Evolutionary conservation across 169 alveolate species (phyloP).

Genomic region (Babesia bigemina): DNA sequence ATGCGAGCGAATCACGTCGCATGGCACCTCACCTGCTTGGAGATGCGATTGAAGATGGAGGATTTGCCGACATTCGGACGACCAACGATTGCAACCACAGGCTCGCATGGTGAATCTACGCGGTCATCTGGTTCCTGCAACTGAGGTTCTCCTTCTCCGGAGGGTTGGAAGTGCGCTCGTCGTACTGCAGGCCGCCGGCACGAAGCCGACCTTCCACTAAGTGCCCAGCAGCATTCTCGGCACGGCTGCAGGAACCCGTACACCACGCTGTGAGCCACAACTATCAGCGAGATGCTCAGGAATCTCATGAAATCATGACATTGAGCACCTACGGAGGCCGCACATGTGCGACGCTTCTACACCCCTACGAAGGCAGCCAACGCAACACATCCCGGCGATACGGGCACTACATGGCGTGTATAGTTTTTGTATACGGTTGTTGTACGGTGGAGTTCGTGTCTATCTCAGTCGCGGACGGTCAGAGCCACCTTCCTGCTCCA

Average conservation of each 20-base stretch:
- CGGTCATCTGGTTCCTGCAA: background rate
- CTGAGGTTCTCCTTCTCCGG: background rate
- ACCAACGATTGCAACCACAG: slow-evolving; percentile 74
- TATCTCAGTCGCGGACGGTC: background rate
- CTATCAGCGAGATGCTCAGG: background rate
- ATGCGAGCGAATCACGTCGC: background rate
- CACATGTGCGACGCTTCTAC: background rate
- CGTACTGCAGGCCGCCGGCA: background rate
- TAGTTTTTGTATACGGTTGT: background rate
- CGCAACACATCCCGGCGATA: too few relatives aligned
- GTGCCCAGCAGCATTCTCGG: background rate
- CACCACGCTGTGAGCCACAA: background rate
- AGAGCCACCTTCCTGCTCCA: too few relatives aligned
- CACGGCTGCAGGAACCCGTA: background rate
- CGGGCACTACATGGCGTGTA: too few relatives aligned
- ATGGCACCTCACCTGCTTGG: slow-evolving; percentile 57
- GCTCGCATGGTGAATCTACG: background rate
- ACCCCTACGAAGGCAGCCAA: too few relatives aligned
- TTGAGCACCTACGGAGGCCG: background rate
- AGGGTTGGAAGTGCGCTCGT: background rate
- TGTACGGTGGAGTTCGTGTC: background rate
- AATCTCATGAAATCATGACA: slow-evolving; percentile 15
- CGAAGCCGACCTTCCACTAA: background rate
- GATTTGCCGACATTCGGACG: slow-evolving; percentile 82
- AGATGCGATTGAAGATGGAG: slow-evolving; percentile 75